Evolutionary conservation across 768 basidiomycete species (phyloP), one percentile per base, ranked within the genome.

Genomic region (Austroboletus eburneus): DNA sequence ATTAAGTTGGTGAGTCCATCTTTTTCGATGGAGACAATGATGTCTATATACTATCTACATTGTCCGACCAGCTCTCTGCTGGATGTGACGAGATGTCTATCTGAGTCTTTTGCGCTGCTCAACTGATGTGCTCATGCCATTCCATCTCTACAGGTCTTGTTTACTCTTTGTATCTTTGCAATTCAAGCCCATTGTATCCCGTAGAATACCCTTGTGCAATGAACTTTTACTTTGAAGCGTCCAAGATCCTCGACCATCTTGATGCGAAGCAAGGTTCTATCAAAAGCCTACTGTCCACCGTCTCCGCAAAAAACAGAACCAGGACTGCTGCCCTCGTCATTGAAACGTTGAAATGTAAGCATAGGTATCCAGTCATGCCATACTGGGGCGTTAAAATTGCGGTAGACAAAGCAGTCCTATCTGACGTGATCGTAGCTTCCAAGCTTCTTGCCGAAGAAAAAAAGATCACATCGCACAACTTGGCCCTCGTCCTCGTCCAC

Each of bases 181-280:
- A 66, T 52, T 32, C n/a, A n/a, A n/a, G 51, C 46, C 48, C 43
- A 14, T 55, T 57, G 61, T 59, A 56, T 51, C 50, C 18, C 21
- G 57, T 66, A 64, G 51, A 54, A 49, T 64, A 62, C 43, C 45
- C 42, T 41, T 45, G 7, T 62, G 44, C 62, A 68, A 95, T 96
- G 93, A 94, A 94, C 73, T 93, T 95, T 72, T 96, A 96, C 72
- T 91, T 91, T 72, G 85, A 90, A 65, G 90, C 91, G 54, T 85
- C 85, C 55, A 76, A 82, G 58, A 76, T 83, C 5, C 72, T 97
- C 57, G 91, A 95, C 63, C 84, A 83, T 56, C 76, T 97, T 49
- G 88, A 94, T 63, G 78, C 81, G 36, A 92, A 87, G 64, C 77
- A 91, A 65, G 93, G 92, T n/a, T 94, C 91, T 13, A 87, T 97